phyloP scores from a whole-genome alignment of 495 filamentous ascomycete species.

The Neurospora intermedia region DNA sequence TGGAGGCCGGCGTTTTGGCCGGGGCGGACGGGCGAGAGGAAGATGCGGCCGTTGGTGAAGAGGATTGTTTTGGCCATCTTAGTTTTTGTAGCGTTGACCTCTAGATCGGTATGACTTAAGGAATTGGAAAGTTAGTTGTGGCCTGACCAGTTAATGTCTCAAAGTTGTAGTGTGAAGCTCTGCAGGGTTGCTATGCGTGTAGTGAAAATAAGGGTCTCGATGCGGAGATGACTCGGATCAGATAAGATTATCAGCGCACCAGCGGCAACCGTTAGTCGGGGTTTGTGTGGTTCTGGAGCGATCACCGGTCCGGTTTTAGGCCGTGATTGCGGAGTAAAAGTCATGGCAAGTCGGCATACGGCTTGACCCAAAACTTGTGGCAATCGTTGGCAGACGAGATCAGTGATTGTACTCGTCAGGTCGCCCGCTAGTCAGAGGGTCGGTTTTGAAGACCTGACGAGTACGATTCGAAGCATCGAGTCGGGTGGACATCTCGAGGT shows the following conservation, averaged over 20 bases:
- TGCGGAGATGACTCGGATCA: neutral
- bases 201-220: neutral
- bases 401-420: neutral
- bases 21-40: conserved; percentile 14
- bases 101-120: no score
- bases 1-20: conserved; percentile 18
- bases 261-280: neutral
- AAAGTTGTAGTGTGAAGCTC: no score
- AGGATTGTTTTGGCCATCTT: conserved; percentile 14
- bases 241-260: neutral
- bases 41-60: conserved; percentile 24
- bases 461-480: neutral
- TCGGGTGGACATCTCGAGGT: neutral
- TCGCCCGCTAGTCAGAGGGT: no score
- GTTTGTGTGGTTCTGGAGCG: neutral
- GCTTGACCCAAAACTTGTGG: neutral
- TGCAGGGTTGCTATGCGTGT: neutral
- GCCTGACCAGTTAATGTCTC: no score
- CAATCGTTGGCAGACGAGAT: neutral
- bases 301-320: neutral
- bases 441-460: no score
- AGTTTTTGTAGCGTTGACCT: neutral
- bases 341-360: neutral
- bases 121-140: no score
- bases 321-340: neutral